Evolutionary conservation across 805 yeast species (phyloP), one percentile per base, ranked within the genome.

Genomic region (Kodamaea kakaduensis): DNA sequence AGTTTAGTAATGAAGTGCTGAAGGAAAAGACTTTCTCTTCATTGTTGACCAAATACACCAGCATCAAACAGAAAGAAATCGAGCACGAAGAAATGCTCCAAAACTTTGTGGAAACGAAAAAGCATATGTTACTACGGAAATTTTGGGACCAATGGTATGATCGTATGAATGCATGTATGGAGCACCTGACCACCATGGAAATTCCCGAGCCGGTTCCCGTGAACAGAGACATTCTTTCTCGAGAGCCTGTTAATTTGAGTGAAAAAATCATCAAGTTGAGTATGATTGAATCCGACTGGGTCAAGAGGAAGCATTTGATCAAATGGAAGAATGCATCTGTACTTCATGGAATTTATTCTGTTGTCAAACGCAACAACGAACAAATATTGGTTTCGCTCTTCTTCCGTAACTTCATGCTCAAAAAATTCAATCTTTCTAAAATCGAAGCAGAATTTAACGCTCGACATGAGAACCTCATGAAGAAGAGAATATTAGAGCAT

Each of bases 261-360:
- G 38, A 34, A 13, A 34, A 34, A 17, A 15, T 34, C 13, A 28
- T 19, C 24, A 34, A 34, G 18, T 26, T 34, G 13, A 16, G 24
- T n/a, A 9, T 25, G 13, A 9, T 34, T 4, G 38, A 34, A 23
- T 9, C 14, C 2, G n/a, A 22, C 18, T 24, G 29, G 17, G 6
- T 25, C 16, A 32, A 25, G 28, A 17, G 17, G 5, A 33, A 33
- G 26, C 27, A 19, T 12, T 14, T 33, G 12, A 10, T 6, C 3
- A 17, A 25, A 14, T 44, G 48, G 48, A 16, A 19, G 4, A 22
- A n/a, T 9, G 25, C 18, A 16, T 5, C 10, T 15, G 7, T 14
- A 9, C 29, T 7, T 5, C 29, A 26, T n/a, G 19, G 19, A 6
- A 9, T 12, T 9, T 16, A 26, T 9, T 5, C 29, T 6, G 17